phyloP scores from a whole-genome alignment of 768 basidiomycete genomes.

The Pleurotus djamor region DNA sequence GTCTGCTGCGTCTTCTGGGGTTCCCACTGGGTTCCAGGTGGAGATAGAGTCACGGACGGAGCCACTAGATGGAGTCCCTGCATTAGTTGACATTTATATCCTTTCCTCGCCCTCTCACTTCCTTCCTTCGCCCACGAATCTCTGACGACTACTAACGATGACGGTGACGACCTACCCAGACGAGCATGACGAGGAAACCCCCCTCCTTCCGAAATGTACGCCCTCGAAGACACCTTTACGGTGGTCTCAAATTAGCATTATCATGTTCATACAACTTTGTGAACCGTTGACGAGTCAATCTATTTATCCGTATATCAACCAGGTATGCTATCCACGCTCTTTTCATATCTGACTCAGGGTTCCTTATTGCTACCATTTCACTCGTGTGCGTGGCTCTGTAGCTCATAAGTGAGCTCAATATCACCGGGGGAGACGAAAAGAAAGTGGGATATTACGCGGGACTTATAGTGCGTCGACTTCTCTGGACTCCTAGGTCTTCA shows the following conservation, averaged over 20 bases:
- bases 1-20: no score
- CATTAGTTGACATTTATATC: not conserved
- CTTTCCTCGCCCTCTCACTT: not conserved
- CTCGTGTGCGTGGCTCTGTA: conserved; percentile 17
- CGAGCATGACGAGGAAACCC: not conserved
- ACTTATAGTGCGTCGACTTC: conserved; percentile 37
- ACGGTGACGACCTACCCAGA: not conserved
- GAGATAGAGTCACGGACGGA: not conserved
- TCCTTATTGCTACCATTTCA: not conserved
- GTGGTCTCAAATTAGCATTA: conserved; percentile 44
- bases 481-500: not conserved
- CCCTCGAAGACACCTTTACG: conserved; percentile 40
- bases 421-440: conserved; percentile 60
- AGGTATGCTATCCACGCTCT: conserved; percentile 21
- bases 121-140: not conserved
- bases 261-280: conserved; percentile 47
- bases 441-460: conserved; percentile 73
- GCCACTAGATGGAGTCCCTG: not conserved
- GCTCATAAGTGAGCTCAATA: conserved; percentile 59
- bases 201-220: not conserved
- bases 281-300: conserved; percentile 49
- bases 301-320: conserved; percentile 64
- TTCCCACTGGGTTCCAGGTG: not conserved
- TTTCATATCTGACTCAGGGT: not conserved
- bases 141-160: not conserved